Conservation (phyloP, 202 grass and related monocot species). For the Setaria viridis region DNA sequence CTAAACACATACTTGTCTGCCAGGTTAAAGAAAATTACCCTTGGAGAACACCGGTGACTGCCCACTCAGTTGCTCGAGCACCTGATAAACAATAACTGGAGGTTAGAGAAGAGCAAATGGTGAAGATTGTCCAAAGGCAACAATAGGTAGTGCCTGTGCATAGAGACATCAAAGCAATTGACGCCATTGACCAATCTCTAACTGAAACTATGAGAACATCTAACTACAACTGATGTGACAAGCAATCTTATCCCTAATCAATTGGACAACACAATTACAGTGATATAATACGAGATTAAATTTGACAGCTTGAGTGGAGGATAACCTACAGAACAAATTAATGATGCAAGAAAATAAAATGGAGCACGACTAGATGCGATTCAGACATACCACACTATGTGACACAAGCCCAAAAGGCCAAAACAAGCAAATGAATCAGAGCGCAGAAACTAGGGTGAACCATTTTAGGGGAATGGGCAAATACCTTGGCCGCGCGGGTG, state of each 20-base stretch:
- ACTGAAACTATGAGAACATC: background rate
- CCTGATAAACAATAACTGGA: background rate
- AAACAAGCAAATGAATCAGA: background rate
- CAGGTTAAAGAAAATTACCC: slow-evolving; percentile 40
- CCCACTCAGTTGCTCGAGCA: slow-evolving; percentile 86
- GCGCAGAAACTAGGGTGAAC: background rate
- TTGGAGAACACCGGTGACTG: slow-evolving; percentile 80
- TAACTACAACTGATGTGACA: background rate
- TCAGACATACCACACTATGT: background rate
- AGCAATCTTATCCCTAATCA: background rate
- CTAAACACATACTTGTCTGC: background rate
- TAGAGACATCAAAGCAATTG: background rate
- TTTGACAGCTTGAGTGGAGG: background rate
- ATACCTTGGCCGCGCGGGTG: slow-evolving; percentile 67
- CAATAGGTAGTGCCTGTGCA: no score
- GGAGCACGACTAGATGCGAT: background rate
- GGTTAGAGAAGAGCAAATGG: no score
- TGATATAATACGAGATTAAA: background rate
- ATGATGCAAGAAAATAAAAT: background rate
- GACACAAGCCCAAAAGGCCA: background rate
- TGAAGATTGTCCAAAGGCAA: no score
- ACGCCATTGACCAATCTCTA: background rate
- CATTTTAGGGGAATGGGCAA: no score
- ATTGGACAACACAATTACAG: background rate
- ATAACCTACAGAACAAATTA: background rate